Evolutionary conservation across 2,329 filamentous ascomycete genomes (phyloP).

Genomic region (Exophiala calicioides): DNA sequence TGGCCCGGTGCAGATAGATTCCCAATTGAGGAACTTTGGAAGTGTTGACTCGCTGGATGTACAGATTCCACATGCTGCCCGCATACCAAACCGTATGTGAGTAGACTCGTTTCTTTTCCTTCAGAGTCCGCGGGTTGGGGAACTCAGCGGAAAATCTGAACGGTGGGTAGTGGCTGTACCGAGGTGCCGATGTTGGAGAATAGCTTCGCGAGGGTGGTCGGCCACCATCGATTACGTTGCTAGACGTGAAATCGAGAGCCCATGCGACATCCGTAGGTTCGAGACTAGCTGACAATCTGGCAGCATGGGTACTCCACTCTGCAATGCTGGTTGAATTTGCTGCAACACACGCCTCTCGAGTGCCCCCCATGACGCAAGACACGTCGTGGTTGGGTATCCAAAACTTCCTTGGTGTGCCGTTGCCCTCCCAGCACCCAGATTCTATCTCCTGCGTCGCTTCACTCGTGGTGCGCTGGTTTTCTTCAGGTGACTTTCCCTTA

Average conservation of each 20-base stretch:
- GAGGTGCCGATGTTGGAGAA: conserved; percentile 26
- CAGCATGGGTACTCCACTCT: conserved; percentile 34
- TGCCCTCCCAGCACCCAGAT: conserved; percentile 56
- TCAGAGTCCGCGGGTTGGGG: conserved; percentile 56
- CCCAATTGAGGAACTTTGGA: conserved; percentile 59
- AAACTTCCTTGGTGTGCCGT: conserved; percentile 57
- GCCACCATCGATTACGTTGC: conserved; percentile 39
- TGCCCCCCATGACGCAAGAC: conserved; percentile 58
- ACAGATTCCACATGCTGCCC: conserved; percentile 62
- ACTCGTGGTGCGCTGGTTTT: conserved; percentile 13
- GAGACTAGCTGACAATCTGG: conserved; percentile 52
- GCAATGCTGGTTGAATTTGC: conserved; percentile 46
- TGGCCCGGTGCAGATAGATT: conserved; percentile 61
- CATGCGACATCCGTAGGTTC: conserved; percentile 58
- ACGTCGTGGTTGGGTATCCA: conserved; percentile 59
- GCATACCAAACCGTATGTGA: conserved; percentile 62
- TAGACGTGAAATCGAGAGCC: conserved; percentile 56
- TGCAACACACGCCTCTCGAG: conserved; percentile 54
- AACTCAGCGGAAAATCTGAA: conserved; percentile 62
- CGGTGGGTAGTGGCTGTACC: conserved; percentile 57
- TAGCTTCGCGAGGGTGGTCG: conserved; percentile 23
- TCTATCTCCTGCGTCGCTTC: conserved; percentile 41
- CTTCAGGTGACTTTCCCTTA: conserved; percentile 50
- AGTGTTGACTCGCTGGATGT: conserved; percentile 60
- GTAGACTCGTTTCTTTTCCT: conserved; percentile 61